Evolutionary conservation across 2,329 filamentous ascomycete genomes (phyloP).

Genomic region (Leptographium lundbergii): DNA sequence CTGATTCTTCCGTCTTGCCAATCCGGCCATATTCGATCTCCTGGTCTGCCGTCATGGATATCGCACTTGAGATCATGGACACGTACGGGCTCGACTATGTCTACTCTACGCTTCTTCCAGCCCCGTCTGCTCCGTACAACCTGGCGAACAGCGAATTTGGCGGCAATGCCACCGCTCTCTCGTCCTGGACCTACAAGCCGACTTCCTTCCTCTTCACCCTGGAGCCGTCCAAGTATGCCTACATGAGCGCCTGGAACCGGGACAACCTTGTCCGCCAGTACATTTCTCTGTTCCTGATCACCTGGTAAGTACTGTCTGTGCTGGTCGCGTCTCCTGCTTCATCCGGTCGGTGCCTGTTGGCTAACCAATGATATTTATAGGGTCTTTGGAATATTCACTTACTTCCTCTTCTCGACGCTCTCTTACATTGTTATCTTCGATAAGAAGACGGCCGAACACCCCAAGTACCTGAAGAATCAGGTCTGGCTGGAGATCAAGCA

Average conservation of each 20-base stretch:
- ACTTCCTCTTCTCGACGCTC: constrained; percentile 71
- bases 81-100: constrained; percentile 68
- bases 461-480: constrained; percentile 92
- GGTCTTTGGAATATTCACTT: constrained; percentile 73
- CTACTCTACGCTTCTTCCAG: constrained; percentile 58
- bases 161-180: constrained; percentile 46
- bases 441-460: constrained; percentile 76
- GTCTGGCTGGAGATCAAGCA: constrained; percentile 75
- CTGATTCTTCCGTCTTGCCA: neutral
- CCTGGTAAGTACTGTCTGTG: constrained; percentile 48
- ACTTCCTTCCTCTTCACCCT: constrained; percentile 58
- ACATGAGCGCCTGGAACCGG: constrained; percentile 62
- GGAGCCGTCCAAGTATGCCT: constrained; percentile 62
- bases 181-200: constrained; percentile 57
- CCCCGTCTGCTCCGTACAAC: constrained; percentile 30
- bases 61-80: constrained; percentile 77
- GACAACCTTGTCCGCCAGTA: constrained; percentile 68
- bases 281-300: constrained; percentile 67
- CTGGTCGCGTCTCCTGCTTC: neutral
- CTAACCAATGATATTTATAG: constrained; percentile 28
- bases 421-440: constrained; percentile 89
- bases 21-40: neutral
- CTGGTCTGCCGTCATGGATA: constrained; percentile 53
- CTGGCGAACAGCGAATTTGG: constrained; percentile 24
- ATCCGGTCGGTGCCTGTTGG: no score